Evolutionary conservation across 1,139 yeast species (phyloP).

Genomic region (Trichomonascaceae sp.): DNA sequence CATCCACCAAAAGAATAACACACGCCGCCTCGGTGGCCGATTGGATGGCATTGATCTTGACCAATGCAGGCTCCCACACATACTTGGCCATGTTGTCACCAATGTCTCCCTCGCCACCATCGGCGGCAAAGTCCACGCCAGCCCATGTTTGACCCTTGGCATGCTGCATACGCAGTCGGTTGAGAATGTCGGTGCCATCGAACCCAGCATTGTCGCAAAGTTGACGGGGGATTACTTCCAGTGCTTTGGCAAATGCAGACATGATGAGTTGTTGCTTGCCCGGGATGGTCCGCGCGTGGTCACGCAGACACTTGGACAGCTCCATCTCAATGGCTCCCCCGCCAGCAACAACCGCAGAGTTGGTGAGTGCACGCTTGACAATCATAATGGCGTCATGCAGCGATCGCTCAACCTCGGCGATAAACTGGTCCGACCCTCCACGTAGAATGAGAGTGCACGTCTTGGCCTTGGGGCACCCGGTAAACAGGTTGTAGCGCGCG

Average conservation of each 20-base stretch:
- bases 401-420: slow-evolving; percentile 96
- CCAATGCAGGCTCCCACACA: slow-evolving; percentile 97
- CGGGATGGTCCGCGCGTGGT: slow-evolving; percentile 72
- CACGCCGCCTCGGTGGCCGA: slow-evolving; percentile 98
- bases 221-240: slow-evolving; percentile 94
- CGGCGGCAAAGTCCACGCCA: slow-evolving; percentile 85
- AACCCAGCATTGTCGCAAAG: slow-evolving; percentile 96
- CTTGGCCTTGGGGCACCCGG: slow-evolving; percentile 84
- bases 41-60: slow-evolving; percentile 83
- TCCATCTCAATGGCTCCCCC: slow-evolving; percentile 99
- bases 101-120: slow-evolving; percentile 36
- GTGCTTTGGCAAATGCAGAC: slow-evolving; percentile 84
- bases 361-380: slow-evolving; percentile 86
- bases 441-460: slow-evolving; percentile 88
- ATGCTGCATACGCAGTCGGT: slow-evolving; percentile 82
- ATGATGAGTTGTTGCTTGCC: slow-evolving; percentile 93
- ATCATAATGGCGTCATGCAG: slow-evolving; percentile 98
- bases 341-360: slow-evolving; percentile 84
- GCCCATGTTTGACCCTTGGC: slow-evolving; percentile 86
- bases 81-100: slow-evolving; percentile 76
- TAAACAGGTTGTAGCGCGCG: slow-evolving; percentile 84
- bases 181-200: slow-evolving; percentile 86
- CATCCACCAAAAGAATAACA: slow-evolving; percentile 83
- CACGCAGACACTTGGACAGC: slow-evolving; percentile 75
- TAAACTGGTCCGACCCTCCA: slow-evolving; percentile 98